Percentiles rank a stretch among this genome's conserved stretches.
phyloP scores from a whole-genome alignment of 2,329 filamentous ascomycete genomes.

The Hortaea werneckii region DNA sequence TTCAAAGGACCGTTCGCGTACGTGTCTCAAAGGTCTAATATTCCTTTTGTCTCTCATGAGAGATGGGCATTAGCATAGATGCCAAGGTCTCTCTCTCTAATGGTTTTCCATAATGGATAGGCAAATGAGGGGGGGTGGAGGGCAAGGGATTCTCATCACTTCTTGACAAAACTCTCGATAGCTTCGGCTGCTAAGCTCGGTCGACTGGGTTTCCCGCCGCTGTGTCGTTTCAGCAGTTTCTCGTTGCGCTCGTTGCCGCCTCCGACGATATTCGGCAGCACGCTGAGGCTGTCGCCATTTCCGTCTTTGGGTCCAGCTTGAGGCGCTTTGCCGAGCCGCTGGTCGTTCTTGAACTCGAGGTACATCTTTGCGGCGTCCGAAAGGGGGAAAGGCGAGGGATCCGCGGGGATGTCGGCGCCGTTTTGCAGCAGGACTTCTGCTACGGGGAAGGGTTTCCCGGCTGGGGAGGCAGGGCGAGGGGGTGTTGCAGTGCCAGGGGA shows the following conservation, averaged over 20 bases:
- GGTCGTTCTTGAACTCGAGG: constrained; percentile 62
- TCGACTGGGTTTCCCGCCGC: constrained; percentile 8
- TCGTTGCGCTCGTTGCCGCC: constrained; percentile 21
- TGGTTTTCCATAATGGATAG: background rate
- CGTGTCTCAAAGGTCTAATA: constrained; percentile 1
- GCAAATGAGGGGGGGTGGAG: background rate
- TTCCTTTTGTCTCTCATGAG: background rate
- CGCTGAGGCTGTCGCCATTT: constrained; percentile 48
- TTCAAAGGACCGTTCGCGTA: constrained; percentile 5
- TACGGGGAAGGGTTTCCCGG: constrained; percentile 60
- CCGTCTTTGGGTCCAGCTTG: constrained; percentile 17
- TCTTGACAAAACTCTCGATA: constrained; percentile 22
- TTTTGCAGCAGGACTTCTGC: constrained; percentile 91
- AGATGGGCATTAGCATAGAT: constrained; percentile 1
- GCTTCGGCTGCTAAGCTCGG: constrained; percentile 15
- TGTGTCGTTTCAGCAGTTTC: constrained; percentile 18
- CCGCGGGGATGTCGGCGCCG: constrained; percentile 72
- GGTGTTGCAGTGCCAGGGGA: constrained; percentile 12
- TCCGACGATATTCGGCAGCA: constrained; percentile 45
- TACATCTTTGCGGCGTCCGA: constrained; percentile 73
- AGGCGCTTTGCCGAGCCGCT: constrained; percentile 27
- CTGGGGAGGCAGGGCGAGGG: constrained; percentile 32
- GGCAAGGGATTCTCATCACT: constrained; percentile 8
- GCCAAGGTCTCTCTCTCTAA: too few relatives aligned
- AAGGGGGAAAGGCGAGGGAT: constrained; percentile 71